Evolutionary conservation across 176 grass and related monocot genomes (phyloP).

Genomic region (Avena sativa): DNA sequence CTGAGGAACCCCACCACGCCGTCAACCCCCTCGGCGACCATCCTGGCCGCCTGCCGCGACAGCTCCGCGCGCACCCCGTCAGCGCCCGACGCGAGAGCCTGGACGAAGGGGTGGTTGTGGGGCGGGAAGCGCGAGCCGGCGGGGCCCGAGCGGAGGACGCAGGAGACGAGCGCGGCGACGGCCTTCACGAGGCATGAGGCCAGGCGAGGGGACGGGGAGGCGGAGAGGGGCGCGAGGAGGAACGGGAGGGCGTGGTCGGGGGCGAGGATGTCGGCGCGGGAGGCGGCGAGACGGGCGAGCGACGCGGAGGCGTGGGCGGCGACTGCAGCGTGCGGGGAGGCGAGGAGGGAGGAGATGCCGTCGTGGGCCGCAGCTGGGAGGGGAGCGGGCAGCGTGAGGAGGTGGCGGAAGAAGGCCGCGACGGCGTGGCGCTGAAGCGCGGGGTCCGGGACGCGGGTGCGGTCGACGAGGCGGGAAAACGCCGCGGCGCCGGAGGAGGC

Average conservation of each 20-base stretch:
- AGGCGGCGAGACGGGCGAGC: constrained; percentile 46
- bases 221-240: constrained; percentile 52
- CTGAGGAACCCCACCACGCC: constrained; percentile 50
- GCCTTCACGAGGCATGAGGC: not conserved
- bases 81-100: constrained; percentile 52
- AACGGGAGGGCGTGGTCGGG: constrained; percentile 31
- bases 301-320: constrained; percentile 32
- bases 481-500: constrained; percentile 32
- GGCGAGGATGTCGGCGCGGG: constrained; percentile 47
- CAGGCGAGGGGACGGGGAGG: constrained; percentile 38
- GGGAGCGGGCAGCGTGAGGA: constrained; percentile 48
- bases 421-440: constrained; percentile 45
- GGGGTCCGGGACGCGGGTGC: constrained; percentile 44
- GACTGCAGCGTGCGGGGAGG: constrained; percentile 43
- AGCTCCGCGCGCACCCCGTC: constrained; percentile 53
- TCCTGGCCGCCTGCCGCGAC: constrained; percentile 52
- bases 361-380: constrained; percentile 52
- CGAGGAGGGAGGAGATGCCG: constrained; percentile 47
- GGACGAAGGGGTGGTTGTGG: constrained; percentile 68
- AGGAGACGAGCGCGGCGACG: constrained; percentile 48
- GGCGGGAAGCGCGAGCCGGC: constrained; percentile 24
- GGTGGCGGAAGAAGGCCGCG: constrained; percentile 50
- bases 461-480: constrained; percentile 47
- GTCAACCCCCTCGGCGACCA: constrained; percentile 50
- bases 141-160: constrained; percentile 48